Conservation (phyloP, 2,329 filamentous ascomycete species). For the Fusarium sp. region DNA sequence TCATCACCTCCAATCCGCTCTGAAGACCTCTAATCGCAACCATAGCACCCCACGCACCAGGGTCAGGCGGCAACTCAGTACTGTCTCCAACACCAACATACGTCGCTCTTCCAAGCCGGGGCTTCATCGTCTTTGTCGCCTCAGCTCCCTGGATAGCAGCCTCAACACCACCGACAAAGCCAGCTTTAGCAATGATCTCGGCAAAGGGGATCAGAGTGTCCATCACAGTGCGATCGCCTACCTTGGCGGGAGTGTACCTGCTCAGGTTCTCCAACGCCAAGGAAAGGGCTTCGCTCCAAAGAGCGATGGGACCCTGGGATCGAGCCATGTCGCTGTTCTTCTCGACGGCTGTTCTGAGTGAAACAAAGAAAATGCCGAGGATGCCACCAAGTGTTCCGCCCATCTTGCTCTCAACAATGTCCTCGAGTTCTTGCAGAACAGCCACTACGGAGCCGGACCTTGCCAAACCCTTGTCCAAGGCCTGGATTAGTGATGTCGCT, state of each 20-base stretch:
- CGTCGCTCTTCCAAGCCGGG: constrained; percentile 74
- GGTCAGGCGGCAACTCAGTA: constrained; percentile 70
- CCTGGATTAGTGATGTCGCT: constrained; percentile 61
- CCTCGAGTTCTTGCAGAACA: constrained; percentile 62
- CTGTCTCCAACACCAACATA: constrained; percentile 71
- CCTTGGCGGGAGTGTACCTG: constrained; percentile 65
- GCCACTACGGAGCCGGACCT: constrained; percentile 58
- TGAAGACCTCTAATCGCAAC: constrained; percentile 54
- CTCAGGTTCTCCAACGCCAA: constrained; percentile 59
- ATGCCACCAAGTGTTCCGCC: constrained; percentile 65
- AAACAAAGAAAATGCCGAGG: constrained; percentile 66
- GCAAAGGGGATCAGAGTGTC: constrained; percentile 68
- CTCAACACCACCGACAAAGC: constrained; percentile 66
- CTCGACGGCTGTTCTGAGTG: constrained; percentile 57
- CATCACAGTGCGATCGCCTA: constrained; percentile 69
- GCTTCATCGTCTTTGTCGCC: constrained; percentile 72
- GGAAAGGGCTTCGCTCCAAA: constrained; percentile 58
- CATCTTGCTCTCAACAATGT: constrained; percentile 68
- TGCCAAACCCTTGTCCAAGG: constrained; percentile 55
- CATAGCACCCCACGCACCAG: constrained; percentile 77
- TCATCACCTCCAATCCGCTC: constrained; percentile 10
- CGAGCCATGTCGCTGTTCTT: constrained; percentile 47
- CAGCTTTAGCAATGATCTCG: constrained; percentile 57
- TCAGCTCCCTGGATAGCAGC: constrained; percentile 71
- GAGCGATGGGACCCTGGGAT: constrained; percentile 48